These are phyloP conservation scores for Globisporangium irregulare DNA, from an alignment of 352 stramenopile species.

Conservation along the genomic window DNA sequence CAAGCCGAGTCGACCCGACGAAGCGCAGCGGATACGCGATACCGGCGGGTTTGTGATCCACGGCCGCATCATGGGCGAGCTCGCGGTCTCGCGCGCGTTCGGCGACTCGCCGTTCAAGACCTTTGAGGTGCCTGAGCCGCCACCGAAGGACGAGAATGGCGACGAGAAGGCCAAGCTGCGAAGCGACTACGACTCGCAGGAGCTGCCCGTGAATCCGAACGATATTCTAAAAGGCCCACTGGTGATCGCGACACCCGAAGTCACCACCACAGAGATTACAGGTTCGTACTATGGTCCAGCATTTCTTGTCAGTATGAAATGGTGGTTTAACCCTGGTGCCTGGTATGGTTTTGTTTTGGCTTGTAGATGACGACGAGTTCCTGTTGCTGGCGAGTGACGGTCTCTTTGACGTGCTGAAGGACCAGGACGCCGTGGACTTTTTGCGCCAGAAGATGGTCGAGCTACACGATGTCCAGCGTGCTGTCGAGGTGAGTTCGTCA, in stretches of 20 bases:
- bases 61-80: conserved; percentile 92
- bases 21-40: conserved; percentile 93
- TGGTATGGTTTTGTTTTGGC: not conserved
- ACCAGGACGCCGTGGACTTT: conserved; percentile 81
- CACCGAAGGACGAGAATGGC: conserved; percentile 13
- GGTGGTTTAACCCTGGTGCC: not conserved
- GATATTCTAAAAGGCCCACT: conserved; percentile 83
- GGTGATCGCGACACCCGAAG: conserved; percentile 76
- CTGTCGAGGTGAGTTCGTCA: conserved; percentile 52
- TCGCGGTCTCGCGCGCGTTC: conserved; percentile 80
- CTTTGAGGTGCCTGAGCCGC: conserved; percentile 61
- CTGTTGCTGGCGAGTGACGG: conserved; percentile 77
- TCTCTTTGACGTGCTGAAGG: conserved; percentile 80
- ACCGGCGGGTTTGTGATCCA: conserved; percentile 90
- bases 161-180: conserved; percentile 35
- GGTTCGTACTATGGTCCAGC: conserved; percentile 17
- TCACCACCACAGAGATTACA: conserved; percentile 69
- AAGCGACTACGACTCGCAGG: conserved; percentile 75
- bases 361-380: conserved; percentile 71
- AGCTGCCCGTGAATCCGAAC: conserved; percentile 78
- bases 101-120: conserved; percentile 96
- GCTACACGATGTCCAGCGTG: conserved; percentile 71
- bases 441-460: conserved; percentile 67
- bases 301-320: not conserved
- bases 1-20: conserved; percentile 92